Evolutionary conservation across 169 alveolate genomes (phyloP), one percentile per base, ranked within the genome.

Genomic region (Theileria annulata): DNA sequence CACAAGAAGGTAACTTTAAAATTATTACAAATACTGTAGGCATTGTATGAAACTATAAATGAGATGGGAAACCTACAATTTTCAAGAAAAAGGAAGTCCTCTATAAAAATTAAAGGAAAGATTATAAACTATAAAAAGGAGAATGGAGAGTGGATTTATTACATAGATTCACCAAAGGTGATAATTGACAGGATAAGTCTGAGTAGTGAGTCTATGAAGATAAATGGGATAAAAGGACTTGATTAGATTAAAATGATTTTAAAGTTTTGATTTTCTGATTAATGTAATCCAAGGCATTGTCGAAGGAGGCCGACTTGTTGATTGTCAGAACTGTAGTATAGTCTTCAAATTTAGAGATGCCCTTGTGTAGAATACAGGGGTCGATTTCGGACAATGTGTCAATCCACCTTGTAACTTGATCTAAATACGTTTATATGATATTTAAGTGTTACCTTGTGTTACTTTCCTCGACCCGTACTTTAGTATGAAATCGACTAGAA

Each of bases 281-380:
- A 33, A 80, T 72, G 69, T 51, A 73, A 30, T 64, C 49, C 3
- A 80, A 23, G 63, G 66, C 78, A 13, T 35, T 35, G 25, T 72
- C 82, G 68, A 80, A 69, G 25, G 49, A 19, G 19, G 88, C 71
- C 0, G 68, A 42, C 33, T 77, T 74, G 51, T 56, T 23, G 37
- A 80, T 19, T 47, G 77, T 80, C 48, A 80, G 58, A 37, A 80
- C 64, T 5, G 81, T 73, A 56, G 82, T 66, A 25, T 80, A 71
- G 54, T 80, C 82, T 68, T 80, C 88, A 51, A 80, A 71, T 68
- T 80, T 80, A 3, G 88, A 80, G 2, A 80, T 71, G 2, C 70
- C 73, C 28, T 71, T 33, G 48, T 62, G 27, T 21, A 80, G 9
- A 12, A 64, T 54, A 3, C 21, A 69, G 33, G 88, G 88, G 19